Conservation (phyloP, 2,329 filamentous ascomycete genomes). For the Aspergillus versicolor region DNA sequence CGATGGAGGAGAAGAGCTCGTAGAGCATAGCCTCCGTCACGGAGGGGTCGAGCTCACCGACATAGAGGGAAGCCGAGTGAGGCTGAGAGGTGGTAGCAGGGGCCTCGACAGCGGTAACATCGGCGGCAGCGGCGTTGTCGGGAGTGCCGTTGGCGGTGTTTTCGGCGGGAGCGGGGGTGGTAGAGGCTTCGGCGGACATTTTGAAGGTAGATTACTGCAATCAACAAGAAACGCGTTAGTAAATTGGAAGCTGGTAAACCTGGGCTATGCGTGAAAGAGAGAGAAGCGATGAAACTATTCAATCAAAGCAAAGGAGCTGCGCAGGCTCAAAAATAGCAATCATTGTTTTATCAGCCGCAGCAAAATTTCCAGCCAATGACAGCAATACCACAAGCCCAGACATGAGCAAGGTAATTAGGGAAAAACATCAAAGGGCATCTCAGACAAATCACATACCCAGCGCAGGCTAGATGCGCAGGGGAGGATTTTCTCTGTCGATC, state of each 20-base stretch:
- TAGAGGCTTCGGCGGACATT: slow-evolving; percentile 77
- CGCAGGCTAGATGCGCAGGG: not conserved
- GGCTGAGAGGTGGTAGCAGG: slow-evolving; percentile 70
- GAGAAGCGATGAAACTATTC: not conserved
- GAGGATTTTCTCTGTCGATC: not conserved
- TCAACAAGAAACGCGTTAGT: slow-evolving; percentile 1
- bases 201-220: slow-evolving; percentile 48
- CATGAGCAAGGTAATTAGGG: not conserved
- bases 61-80: slow-evolving; percentile 97
- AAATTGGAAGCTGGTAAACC: not conserved
- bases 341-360: not conserved
- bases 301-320: not conserved
- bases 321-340: not conserved
- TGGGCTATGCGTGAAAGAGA: not conserved
- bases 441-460: not conserved
- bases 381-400: not conserved
- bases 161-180: slow-evolving; percentile 63
- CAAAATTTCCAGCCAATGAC: not conserved
- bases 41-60: slow-evolving; percentile 94
- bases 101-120: slow-evolving; percentile 42
- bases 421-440: not conserved
- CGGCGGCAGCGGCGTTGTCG: slow-evolving; percentile 54
- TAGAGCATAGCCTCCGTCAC: slow-evolving; percentile 99
- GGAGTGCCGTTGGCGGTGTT: slow-evolving; percentile 60
- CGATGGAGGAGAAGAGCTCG: slow-evolving; percentile 99